Evolutionary conservation across 176 grass and related monocot genomes (phyloP).

Genomic region (Oryza longistaminata): DNA sequence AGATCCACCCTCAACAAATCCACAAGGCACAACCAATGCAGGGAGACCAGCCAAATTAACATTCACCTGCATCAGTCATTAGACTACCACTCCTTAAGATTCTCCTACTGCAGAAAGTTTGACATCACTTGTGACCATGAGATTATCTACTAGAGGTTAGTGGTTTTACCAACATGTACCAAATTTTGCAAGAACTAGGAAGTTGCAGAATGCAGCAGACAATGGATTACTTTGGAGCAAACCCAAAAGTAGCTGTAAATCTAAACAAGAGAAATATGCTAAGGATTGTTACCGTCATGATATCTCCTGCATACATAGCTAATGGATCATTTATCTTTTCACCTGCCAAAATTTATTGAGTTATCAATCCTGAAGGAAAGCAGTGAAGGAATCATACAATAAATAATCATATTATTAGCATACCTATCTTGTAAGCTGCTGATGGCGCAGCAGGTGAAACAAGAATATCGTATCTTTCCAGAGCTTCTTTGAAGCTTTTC

Average conservation of each 20-base stretch:
- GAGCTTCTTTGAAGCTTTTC: slow-evolving; percentile 89
- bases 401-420: slow-evolving; percentile 22
- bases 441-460: slow-evolving; percentile 93
- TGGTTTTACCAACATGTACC: background rate
- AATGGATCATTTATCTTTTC: slow-evolving; percentile 97
- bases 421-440: slow-evolving; percentile 94
- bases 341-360: slow-evolving; percentile 47
- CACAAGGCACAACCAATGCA: slow-evolving; percentile 86
- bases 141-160: background rate
- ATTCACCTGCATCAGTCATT: slow-evolving; percentile 66
- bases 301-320: slow-evolving; percentile 93
- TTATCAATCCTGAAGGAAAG: slow-evolving; percentile 30
- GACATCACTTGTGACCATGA: background rate
- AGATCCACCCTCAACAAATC: slow-evolving; percentile 75
- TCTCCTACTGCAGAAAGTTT: background rate
- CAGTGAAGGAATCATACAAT: background rate
- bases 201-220: background rate
- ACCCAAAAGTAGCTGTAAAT: background rate
- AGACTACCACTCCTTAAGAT: background rate
- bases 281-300: slow-evolving; percentile 80
- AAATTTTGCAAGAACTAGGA: background rate
- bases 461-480: slow-evolving; percentile 73
- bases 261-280: background rate
- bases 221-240: background rate
- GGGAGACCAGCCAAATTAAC: slow-evolving; percentile 91